Percentiles rank a stretch among this genome's conserved stretches.
These are phyloP conservation scores for Hemisphaericaspora subhashii DNA, from an alignment of 1,139 yeast species.

Conservation along the genomic window DNA sequence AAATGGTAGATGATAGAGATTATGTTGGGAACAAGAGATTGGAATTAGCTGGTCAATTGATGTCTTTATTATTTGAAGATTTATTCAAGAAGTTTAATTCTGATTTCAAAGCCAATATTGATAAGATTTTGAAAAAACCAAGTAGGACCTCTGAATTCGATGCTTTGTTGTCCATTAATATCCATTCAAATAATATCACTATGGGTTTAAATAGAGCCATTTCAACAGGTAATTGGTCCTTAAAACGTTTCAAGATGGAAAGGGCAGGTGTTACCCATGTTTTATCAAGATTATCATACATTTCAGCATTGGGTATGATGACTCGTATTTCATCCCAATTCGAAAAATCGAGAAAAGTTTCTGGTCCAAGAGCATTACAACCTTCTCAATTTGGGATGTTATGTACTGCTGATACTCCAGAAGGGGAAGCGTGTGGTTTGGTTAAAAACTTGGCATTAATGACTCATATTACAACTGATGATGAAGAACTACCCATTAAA, in stretches of 20 bases:
- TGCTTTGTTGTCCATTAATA: constrained; percentile 83
- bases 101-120: constrained; percentile 92
- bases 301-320: constrained; percentile 98
- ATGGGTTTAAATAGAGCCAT: constrained; percentile 95
- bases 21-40: constrained; percentile 97
- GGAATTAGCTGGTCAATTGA: constrained; percentile 95
- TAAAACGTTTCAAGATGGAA: constrained; percentile 99
- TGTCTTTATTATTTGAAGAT: constrained; percentile 94
- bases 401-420: constrained; percentile 99
- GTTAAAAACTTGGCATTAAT: constrained; percentile 93
- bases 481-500: constrained; percentile 87
- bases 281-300: constrained; percentile 83
- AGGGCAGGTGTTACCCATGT: constrained; percentile 99
- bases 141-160: constrained; percentile 94
- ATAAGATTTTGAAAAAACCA: constrained; percentile 89
- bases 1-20: constrained; percentile 96
- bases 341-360: constrained; percentile 95
- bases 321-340: constrained; percentile 98
- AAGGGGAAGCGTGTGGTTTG: constrained; percentile 99
- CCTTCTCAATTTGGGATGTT: constrained; percentile 99
- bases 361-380: constrained; percentile 98
- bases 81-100: constrained; percentile 92
- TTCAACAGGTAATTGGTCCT: constrained; percentile 98
- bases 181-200: constrained; percentile 89
- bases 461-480: constrained; percentile 99